phyloP scores from a whole-genome alignment of 257 asterid species.

The Buddleja alternifolia region DNA sequence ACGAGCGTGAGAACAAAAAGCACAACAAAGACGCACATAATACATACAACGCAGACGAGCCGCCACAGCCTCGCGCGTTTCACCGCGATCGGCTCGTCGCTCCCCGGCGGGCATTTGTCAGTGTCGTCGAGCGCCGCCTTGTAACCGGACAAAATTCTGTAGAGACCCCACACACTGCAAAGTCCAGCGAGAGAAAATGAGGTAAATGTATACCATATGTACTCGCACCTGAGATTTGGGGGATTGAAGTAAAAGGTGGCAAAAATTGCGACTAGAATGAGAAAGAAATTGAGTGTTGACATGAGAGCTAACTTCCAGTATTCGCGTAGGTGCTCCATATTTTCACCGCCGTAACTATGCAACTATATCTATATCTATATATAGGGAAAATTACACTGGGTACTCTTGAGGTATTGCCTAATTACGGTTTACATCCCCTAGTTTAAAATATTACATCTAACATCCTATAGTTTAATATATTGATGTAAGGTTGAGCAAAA shows the following conservation, averaged over 20 bases:
- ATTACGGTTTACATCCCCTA: no score
- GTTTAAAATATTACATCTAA: no score
- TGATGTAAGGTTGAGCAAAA: no score
- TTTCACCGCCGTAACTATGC: no score
- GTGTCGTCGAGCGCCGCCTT: slow-evolving; percentile 27
- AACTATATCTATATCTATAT: no score
- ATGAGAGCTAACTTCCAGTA: slow-evolving; percentile 34
- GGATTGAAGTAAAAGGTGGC: slow-evolving; percentile 34
- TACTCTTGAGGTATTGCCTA: no score
- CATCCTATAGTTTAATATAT: no score
- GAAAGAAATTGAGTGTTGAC: slow-evolving; percentile 32
- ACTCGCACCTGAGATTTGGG: slow-evolving; percentile 33
- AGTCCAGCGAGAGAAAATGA: slow-evolving; percentile 31
- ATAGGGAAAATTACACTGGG: no score
- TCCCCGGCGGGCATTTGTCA: background rate
- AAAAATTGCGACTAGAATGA: slow-evolving; percentile 36
- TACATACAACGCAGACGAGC: background rate
- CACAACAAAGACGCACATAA: slow-evolving; percentile 7
- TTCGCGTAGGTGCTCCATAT: slow-evolving; percentile 25
- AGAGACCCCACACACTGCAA: slow-evolving; percentile 29
- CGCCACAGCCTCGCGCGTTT: slow-evolving; percentile 23
- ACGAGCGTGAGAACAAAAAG: slow-evolving; percentile 31
- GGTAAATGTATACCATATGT: slow-evolving; percentile 33
- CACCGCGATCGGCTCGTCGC: background rate
- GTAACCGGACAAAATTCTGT: slow-evolving; percentile 26